phyloP scores from a whole-genome alignment of 2,329 filamentous ascomycete genomes.

The Colletotrichum tanaceti region DNA sequence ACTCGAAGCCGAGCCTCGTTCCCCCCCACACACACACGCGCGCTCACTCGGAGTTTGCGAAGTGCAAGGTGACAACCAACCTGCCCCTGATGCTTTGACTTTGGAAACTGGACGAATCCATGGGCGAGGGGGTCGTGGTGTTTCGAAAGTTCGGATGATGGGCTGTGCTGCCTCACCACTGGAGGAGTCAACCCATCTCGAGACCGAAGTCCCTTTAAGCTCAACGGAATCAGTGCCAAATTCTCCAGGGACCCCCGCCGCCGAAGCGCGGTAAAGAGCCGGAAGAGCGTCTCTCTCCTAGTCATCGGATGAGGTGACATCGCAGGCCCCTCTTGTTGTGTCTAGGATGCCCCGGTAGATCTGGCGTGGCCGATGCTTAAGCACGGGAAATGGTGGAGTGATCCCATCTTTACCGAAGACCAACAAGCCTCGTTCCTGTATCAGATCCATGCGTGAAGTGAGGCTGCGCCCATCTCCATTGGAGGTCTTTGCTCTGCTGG shows the following conservation, averaged over 20 bases:
- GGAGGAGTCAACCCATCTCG: conserved; percentile 29
- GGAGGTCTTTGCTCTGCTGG: not conserved
- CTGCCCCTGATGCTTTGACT: conserved; percentile 27
- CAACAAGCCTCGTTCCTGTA: conserved; percentile 28
- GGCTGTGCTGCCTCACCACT: conserved; percentile 38
- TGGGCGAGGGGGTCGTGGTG: conserved; percentile 26
- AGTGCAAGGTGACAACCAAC: conserved; percentile 11
- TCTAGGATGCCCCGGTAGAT: conserved; percentile 15
- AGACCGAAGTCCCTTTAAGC: conserved; percentile 39
- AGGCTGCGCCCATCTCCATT: conserved; percentile 16
- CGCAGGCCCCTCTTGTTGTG: not conserved
- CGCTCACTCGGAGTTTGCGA: conserved; percentile 19
- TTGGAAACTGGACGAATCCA: conserved; percentile 25
- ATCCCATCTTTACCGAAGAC: conserved; percentile 17
- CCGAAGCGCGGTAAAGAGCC: not conserved
- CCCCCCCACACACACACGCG: too few species aligned
- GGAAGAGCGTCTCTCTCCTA: conserved; percentile 17
- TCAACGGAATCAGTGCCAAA: conserved; percentile 26
- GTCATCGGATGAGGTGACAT: conserved; percentile 33
- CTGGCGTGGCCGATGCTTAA: conserved; percentile 14
- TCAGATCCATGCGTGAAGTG: conserved; percentile 7
- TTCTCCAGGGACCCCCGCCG: conserved; percentile 18
- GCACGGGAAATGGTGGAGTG: conserved; percentile 17
- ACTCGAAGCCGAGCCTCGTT: too few species aligned
- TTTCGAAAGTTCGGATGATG: conserved; percentile 40